These are phyloP conservation scores for Russula earlei DNA, from an alignment of 768 basidiomycete species.

Conservation along the genomic window DNA sequence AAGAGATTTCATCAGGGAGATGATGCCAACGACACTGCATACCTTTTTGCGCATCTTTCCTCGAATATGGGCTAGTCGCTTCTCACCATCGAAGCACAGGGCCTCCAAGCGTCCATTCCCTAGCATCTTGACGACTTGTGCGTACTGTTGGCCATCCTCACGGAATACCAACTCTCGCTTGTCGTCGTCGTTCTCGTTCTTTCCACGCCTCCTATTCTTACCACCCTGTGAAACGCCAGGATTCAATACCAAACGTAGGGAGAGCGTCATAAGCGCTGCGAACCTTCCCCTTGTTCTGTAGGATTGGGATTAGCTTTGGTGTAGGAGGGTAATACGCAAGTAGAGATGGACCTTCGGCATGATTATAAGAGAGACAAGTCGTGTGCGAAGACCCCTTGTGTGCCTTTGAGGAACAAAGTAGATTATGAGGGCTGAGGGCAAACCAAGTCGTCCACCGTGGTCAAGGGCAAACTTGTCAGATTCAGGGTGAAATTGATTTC, in stretches of 20 bases:
- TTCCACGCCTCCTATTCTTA: constrained; percentile 98
- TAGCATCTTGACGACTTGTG: constrained; percentile 96
- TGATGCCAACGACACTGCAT: constrained; percentile 21
- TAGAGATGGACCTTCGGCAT: constrained; percentile 17
- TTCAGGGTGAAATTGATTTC: too few relatives aligned
- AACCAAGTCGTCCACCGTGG: neutral
- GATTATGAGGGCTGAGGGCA: neutral
- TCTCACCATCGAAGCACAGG: constrained; percentile 96
- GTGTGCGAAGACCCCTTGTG: neutral
- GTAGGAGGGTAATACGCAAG: neutral
- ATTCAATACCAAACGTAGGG: constrained; percentile 1
- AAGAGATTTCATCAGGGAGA: neutral
- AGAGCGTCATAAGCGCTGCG: neutral
- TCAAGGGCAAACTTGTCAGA: neutral
- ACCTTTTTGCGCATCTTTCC: constrained; percentile 99
- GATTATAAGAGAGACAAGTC: neutral
- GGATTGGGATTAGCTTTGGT: neutral
- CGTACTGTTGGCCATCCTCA: constrained; percentile 98
- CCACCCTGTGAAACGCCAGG: constrained; percentile 58
- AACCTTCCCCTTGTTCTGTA: constrained; percentile 74
- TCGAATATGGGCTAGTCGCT: constrained; percentile 93
- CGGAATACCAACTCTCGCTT: constrained; percentile 98
- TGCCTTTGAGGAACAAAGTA: neutral
- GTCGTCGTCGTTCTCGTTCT: constrained; percentile 99
- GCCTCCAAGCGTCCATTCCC: constrained; percentile 97